Percentiles rank a stretch among this genome's conserved stretches.
phyloP scores from a whole-genome alignment of 1,139 yeast species.

The Diutina neorugosa region DNA sequence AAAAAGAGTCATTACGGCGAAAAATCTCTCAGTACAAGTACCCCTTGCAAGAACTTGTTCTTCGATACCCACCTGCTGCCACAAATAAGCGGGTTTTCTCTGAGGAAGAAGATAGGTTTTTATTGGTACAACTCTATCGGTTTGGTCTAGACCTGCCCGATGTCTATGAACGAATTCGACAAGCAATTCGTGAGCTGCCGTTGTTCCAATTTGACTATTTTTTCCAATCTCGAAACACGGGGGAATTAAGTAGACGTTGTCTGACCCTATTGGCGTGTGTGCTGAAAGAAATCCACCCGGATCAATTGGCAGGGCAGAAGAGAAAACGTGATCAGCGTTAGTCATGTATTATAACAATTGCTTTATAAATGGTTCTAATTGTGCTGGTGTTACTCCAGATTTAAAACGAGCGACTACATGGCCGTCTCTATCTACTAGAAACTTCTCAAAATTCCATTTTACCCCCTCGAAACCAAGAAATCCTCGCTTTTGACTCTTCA shows the following conservation, averaged over 20 bases:
- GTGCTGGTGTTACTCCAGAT: constrained; percentile 55
- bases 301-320: constrained; percentile 1
- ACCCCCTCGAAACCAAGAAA: constrained; percentile 67
- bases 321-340: neutral
- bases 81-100: constrained; percentile 48
- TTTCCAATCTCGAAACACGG: constrained; percentile 52
- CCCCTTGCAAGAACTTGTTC: constrained; percentile 52
- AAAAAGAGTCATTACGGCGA: constrained; percentile 54
- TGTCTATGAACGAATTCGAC: constrained; percentile 50
- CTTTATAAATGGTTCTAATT: constrained; percentile 38
- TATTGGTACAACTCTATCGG: constrained; percentile 51
- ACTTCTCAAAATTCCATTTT: constrained; percentile 95
- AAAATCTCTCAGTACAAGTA: constrained; percentile 48
- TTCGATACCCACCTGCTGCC: constrained; percentile 50
- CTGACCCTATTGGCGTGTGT: constrained; percentile 54
- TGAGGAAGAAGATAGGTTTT: constrained; percentile 65
- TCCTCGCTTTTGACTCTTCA: constrained; percentile 29
- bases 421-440: constrained; percentile 63
- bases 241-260: constrained; percentile 59
- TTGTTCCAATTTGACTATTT: constrained; percentile 61
- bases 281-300: constrained; percentile 38
- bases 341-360: constrained; percentile 14
- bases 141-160: constrained; percentile 58
- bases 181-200: constrained; percentile 47
- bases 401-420: constrained; percentile 59